A percentile compares a stretch with the other conserved stretches of the same genome.
phyloP scores from a whole-genome alignment of 139 green algal genomes.

The Picochlorum sp. region DNA sequence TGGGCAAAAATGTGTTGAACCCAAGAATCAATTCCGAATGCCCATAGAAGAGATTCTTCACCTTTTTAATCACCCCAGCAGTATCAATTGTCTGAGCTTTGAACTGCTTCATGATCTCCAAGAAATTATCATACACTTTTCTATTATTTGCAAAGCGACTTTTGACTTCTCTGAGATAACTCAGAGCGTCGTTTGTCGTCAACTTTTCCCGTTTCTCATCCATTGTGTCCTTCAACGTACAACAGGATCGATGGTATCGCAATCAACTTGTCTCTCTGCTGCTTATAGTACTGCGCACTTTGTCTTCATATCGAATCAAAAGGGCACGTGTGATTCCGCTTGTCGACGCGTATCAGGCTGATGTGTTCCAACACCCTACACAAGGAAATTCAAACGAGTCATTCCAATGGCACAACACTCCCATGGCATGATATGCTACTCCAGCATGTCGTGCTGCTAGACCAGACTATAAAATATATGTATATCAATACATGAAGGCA shows the following conservation, averaged over 20 bases:
- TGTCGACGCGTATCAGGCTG: too few relatives aligned
- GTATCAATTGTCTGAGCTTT: slow-evolving; percentile 95
- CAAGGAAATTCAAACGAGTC: too few relatives aligned
- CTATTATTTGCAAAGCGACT: slow-evolving; percentile 39
- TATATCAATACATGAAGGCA: too few relatives aligned
- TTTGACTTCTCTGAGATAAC: slow-evolving; percentile 81
- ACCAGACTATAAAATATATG: too few relatives aligned
- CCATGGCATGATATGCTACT: too few relatives aligned
- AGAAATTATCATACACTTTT: slow-evolving; percentile 63
- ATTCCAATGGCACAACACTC: too few relatives aligned
- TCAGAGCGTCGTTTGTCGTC: slow-evolving; percentile 69
- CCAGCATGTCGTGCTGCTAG: too few relatives aligned
- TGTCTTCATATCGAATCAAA: too few relatives aligned
- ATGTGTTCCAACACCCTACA: too few relatives aligned
- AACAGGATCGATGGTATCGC: not conserved
- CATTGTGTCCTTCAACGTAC: slow-evolving; percentile 7
- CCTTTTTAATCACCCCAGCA: slow-evolving; percentile 82
- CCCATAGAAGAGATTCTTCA: slow-evolving; percentile 93
- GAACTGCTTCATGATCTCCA: slow-evolving; percentile 99
- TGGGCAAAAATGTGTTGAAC: slow-evolving; percentile 99
- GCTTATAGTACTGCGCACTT: not conserved
- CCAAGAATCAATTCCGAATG: slow-evolving; percentile 93
- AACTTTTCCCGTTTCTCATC: slow-evolving; percentile 29
- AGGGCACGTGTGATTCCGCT: too few relatives aligned
- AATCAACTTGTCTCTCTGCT: slow-evolving; percentile 3